Evolutionary conservation across 257 asterid genomes (phyloP).

Genomic region (Verbena officinalis): DNA sequence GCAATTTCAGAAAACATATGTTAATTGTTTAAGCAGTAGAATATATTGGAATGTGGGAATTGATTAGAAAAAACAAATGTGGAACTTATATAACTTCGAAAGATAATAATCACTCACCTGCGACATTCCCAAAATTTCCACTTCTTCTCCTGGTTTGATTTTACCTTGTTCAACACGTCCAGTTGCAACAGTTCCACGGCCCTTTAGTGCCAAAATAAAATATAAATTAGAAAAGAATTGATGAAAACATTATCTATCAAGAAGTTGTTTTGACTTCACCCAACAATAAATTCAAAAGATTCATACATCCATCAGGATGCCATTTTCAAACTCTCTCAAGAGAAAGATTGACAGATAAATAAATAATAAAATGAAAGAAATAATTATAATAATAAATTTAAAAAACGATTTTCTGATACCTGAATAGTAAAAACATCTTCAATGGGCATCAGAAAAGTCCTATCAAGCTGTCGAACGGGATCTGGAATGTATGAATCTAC

Average conservation of each 20-base stretch:
- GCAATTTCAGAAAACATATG: not conserved
- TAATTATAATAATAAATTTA: not conserved
- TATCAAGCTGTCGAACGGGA: slow-evolving; percentile 90
- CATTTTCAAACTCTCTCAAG: not conserved
- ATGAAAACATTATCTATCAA: not conserved
- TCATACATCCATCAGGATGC: not conserved
- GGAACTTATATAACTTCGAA: not conserved
- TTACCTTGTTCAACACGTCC: slow-evolving; percentile 97
- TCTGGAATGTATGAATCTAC: slow-evolving; percentile 97
- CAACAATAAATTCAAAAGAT: not conserved
- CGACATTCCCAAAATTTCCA: slow-evolving; percentile 85
- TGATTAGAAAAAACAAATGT: slow-evolving; percentile 5
- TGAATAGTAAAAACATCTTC: slow-evolving; percentile 99
- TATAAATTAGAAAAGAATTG: slow-evolving; percentile 14
- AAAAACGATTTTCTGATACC: slow-evolving; percentile 51
- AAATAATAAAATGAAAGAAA: not conserved
- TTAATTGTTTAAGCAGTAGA: not conserved
- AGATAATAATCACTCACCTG: slow-evolving; percentile 46
- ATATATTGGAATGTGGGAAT: not conserved
- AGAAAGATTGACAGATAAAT: not conserved
- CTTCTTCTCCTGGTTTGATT: slow-evolving; percentile 91
- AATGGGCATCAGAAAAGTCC: slow-evolving; percentile 96
- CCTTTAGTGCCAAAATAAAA: slow-evolving; percentile 51
- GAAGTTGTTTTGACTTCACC: not conserved
- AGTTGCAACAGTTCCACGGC: slow-evolving; percentile 99